A percentile compares a stretch with the other conserved stretches of the same genome.
Evolutionary conservation across 1,139 yeast genomes (phyloP).

Genomic region (Sugiyamaella neomexicana): DNA sequence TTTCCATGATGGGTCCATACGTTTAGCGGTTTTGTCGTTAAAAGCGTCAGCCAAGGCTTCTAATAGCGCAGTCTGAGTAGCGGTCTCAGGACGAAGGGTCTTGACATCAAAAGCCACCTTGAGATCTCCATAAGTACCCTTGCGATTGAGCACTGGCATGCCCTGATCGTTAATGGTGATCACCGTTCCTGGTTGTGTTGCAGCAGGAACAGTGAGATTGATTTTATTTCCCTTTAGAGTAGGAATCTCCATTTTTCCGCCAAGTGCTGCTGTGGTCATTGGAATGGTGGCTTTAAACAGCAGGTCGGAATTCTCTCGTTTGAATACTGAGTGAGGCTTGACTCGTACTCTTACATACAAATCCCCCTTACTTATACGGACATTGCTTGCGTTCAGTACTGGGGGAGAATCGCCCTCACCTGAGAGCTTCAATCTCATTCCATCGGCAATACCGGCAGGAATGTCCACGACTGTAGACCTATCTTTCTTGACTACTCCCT

Average conservation of each 20-base stretch:
- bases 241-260: conserved; percentile 86
- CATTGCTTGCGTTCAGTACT: conserved; percentile 44
- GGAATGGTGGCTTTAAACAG: conserved; percentile 66
- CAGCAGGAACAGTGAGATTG: conserved; percentile 80
- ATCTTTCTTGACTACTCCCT: conserved; percentile 72
- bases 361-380: conserved; percentile 77
- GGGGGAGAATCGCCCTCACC: conserved; percentile 92
- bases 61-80: conserved; percentile 86
- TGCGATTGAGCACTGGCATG: conserved; percentile 69
- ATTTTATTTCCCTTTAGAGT: conserved; percentile 59
- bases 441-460: conserved; percentile 88
- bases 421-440: conserved; percentile 77
- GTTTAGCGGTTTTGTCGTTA: conserved; percentile 74
- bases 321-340: conserved; percentile 67
- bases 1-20: conserved; percentile 50
- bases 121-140: conserved; percentile 59
- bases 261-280: conserved; percentile 95
- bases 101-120: conserved; percentile 72
- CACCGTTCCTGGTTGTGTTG: conserved; percentile 75
- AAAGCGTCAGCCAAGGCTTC: conserved; percentile 94
- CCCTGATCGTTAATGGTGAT: conserved; percentile 86
- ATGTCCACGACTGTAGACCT: conserved; percentile 76
- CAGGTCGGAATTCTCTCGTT: conserved; percentile 64
- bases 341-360: conserved; percentile 79
- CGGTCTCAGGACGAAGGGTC: conserved; percentile 71